Evolutionary conservation across 139 green algal genomes (phyloP), one percentile per base, ranked within the genome.

Genomic region (Asterochloris sp.): DNA sequence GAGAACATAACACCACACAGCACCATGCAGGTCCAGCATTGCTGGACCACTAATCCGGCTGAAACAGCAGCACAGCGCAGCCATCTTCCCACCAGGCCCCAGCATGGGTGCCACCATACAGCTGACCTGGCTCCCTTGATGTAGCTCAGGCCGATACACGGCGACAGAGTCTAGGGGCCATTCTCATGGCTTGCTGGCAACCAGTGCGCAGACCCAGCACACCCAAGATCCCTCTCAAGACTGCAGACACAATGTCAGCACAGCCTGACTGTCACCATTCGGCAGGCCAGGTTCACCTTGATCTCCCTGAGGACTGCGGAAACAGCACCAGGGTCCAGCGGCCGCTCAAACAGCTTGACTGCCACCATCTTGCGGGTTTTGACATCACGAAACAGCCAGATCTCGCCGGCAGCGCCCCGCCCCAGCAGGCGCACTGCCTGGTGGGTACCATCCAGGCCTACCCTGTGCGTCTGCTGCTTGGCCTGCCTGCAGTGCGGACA

Each of bases 381-480:
- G 12, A 29, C n/a, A 24, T 85, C 76, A n/a, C 47, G 62, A 14
- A 79, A 85, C 29, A 85, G 61, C 76, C 76, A 85, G 19, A 80
- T 85, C 76, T 85, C 82, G 13, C 54, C 82, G 63, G 67, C 82
- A 19, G 76, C 61, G 38, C 82, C 82, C 24, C 68, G 24, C 10
- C 82, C 82, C 11, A 85, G 76, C 68, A 75, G 62, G 61, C 78
- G 82, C 21, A 85, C 60, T 26, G 82, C 82, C 60, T 78, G 76
- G 61, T 69, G 61, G 8, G 16, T 73, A 10, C 76, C 76, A 15
- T 24, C 60, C 16, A 80, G 76, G 12, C 76, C 76, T 21, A 80
- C 47, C 60, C 68, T 80, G 24, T 80, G 67, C 15, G 76, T n/a
- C 60, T 80, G 76, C 10, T 69, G 38, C n/a, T 69, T 47, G 23